These are phyloP conservation scores for Ceratocystis cubensis DNA, from an alignment of 2,329 filamentous ascomycete genomes.

Conservation along the genomic window DNA sequence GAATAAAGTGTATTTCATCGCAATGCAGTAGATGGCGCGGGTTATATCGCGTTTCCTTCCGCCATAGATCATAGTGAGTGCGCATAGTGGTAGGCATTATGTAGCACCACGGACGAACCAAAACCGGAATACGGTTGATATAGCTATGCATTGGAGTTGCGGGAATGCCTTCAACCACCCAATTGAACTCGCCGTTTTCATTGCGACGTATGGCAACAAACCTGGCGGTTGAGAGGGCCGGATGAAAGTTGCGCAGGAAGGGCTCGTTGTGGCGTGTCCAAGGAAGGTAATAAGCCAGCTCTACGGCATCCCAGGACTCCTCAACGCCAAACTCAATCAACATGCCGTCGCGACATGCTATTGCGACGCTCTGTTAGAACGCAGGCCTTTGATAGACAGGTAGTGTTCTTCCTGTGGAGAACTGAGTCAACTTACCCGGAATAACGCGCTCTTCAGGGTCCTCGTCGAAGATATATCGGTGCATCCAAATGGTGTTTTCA, in stretches of 20 bases:
- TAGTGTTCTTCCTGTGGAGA: too few relatives aligned
- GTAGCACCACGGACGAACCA: conserved; percentile 16
- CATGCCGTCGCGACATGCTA: background rate
- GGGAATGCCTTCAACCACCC: conserved; percentile 10
- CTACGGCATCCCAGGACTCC: background rate
- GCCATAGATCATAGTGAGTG: conserved; percentile 4
- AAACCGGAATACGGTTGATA: conserved; percentile 1
- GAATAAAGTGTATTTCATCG: conserved; percentile 7
- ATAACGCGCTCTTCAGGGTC: conserved; percentile 11
- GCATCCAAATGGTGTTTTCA: background rate
- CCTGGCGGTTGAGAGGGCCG: background rate
- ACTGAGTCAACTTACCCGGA: background rate
- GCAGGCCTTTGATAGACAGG: background rate
- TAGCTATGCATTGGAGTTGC: background rate
- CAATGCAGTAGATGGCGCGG: conserved; percentile 8
- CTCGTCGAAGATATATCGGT: conserved; percentile 5
- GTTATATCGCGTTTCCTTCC: conserved; percentile 1
- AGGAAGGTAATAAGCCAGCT: background rate
- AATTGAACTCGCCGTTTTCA: conserved; percentile 2
- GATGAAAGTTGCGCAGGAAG: conserved; percentile 12
- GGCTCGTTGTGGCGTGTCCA: conserved; percentile 2
- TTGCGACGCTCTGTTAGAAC: background rate
- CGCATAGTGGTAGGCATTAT: conserved; percentile 6
- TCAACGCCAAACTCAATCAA: background rate
- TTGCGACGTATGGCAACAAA: background rate